A percentile compares a stretch with the other conserved stretches of the same genome.
Conservation (phyloP, 768 basidiomycete genomes). For the Dictyophora rubrovolvata region DNA sequence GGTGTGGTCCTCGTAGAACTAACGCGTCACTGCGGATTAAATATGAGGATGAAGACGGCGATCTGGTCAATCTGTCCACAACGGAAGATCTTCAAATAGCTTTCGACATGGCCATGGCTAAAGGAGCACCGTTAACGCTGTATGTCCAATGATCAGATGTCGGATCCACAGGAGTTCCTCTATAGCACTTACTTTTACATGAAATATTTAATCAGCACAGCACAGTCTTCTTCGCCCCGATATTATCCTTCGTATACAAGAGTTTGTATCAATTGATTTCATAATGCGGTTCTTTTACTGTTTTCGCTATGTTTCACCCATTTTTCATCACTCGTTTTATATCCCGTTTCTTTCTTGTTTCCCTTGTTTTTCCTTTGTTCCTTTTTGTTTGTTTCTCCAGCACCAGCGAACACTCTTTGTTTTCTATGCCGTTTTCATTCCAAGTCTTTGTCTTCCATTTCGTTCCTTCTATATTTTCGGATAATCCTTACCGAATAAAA, state of each 20-base stretch:
- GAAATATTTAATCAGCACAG: not conserved
- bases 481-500: conserved; percentile 4
- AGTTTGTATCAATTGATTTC: conserved; percentile 3
- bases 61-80: conserved; percentile 77
- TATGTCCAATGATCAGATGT: conserved; percentile 54
- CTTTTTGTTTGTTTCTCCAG: not conserved
- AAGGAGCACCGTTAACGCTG: conserved; percentile 48
- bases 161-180: not conserved
- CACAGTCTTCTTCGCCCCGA: conserved; percentile 1
- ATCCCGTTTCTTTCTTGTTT: not conserved
- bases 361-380: conserved; percentile 4
- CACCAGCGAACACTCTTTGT: not conserved
- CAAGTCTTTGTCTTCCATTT: not conserved
- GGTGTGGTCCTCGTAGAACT: conserved; percentile 75
- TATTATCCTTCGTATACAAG: conserved; percentile 1
- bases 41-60: conserved; percentile 89
- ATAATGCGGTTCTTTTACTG: not conserved
- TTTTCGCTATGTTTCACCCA: not conserved
- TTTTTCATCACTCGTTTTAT: conserved; percentile 1
- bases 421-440: not conserved
- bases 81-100: conserved; percentile 94
- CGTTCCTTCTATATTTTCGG: not conserved
- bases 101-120: conserved; percentile 41
- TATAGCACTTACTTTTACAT: not conserved
- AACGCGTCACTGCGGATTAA: conserved; percentile 78